Base-by-base conservation (phyloP, 2,329 filamentous ascomycete species). In the Ilyonectria destructans region DNA sequence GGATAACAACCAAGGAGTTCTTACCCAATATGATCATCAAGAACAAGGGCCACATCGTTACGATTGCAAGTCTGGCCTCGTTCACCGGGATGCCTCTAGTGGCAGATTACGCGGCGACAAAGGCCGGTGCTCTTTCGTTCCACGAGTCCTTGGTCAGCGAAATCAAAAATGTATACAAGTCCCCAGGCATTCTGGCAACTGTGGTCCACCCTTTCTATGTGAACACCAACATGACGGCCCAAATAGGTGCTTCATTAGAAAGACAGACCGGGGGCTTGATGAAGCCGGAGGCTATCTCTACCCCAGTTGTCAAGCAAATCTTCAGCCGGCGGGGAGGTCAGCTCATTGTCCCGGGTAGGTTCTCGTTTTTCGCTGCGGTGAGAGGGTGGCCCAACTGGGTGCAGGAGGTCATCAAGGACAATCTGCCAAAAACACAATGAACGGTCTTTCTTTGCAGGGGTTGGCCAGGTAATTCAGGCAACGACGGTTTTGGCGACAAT, bases 31-130 rank as follows among this genome's bases (percentile, higher is more conserved):
- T 93, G 86, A 79, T 90, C 54, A 74, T 79, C n/a, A 74, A 75
- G 8, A 88, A 92, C 80, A 91, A 93, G 81, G 91, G 91, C 60
- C 91, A 91, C 84, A 79, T 93, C 40, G 88, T 93, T 23, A 93
- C 89, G 1, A 85, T 93, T 23, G 89, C 91, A n/a, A 89, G 86
- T 9, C 82, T 89, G 48, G 90, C 90, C 0, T 86, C 86, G 12
- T 92, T 88, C 77, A 74, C 88, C 6, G 82, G 85, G 2, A 84
- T 88, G 0, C 87, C 90, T 1, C 84, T 83, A 68, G 87, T 92
- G 82, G 86, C 89, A 23, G 89, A 92, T 79, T 93, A 93, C 80
- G 83, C 85, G 1, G 84, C 88, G 7, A 87, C 85, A 65, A 93
- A 93, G 80, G 86, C 90, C 2, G 90, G 88, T 0, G 87, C 89